Evolutionary conservation across 805 yeast species (phyloP).

Genomic region (Lipomyces anomalus): DNA sequence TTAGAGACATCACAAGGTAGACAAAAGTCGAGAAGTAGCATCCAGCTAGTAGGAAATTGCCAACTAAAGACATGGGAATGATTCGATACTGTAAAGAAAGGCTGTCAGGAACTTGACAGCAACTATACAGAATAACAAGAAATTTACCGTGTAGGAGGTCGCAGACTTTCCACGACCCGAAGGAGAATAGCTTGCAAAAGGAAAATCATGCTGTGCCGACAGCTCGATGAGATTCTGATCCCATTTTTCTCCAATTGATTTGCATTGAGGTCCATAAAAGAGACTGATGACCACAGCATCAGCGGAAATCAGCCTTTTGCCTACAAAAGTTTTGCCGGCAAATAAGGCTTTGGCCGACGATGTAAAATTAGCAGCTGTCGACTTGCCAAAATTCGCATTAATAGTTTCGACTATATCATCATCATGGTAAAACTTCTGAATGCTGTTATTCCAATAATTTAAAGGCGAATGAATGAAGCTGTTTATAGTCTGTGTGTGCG

Average conservation of each 20-base stretch:
- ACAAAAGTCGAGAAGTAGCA: conserved; percentile 25
- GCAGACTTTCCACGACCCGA: not conserved
- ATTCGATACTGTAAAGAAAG: conserved; percentile 22
- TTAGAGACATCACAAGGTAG: conserved; percentile 36
- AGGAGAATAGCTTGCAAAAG: no score
- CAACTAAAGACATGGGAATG: conserved; percentile 22
- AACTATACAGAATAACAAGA: not conserved
- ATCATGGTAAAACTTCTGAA: conserved; percentile 32
- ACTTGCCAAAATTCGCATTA: no score
- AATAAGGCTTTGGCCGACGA: not conserved
- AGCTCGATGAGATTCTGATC: not conserved
- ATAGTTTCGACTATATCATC: conserved; percentile 38
- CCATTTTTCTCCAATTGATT: not conserved
- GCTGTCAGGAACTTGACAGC: no score
- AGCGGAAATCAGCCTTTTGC: not conserved
- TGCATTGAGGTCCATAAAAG: not conserved
- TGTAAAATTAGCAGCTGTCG: no score
- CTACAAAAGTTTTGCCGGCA: not conserved
- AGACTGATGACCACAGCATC: not conserved
- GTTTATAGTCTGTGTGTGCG: not conserved
- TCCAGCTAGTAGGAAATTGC: conserved; percentile 28
- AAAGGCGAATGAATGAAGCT: conserved; percentile 39
- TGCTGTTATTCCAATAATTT: conserved; percentile 40
- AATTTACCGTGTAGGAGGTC: no score
- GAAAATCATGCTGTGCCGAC: no score